Evolutionary conservation across 2,329 filamentous ascomycete genomes (phyloP), one percentile per base, ranked within the genome.

Genomic region (Sclerotinia sclerotiorum): DNA sequence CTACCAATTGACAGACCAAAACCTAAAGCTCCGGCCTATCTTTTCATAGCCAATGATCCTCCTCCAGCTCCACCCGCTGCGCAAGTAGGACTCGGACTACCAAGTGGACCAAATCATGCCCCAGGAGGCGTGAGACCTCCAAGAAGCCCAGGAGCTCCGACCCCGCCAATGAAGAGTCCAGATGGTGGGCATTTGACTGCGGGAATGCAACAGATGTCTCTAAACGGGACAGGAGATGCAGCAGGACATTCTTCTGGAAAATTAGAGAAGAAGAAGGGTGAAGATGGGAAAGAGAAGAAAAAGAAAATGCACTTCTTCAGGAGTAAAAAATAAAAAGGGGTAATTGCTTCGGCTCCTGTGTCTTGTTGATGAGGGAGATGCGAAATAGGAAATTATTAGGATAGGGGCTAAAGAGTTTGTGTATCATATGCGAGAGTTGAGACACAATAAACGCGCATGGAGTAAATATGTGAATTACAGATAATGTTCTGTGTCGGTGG

Each of bases 1-100:
- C 86, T 99, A 6, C 95, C 94, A 0, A 83, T 89, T 68, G 93
- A 97, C 70, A 84, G 89, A 51, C 92, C 93, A 2, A 88, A 89
- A 75, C 90, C 88, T n/a, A 89, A 90, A 70, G 91, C 94, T 0
- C 95, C 95, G 0, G 89, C 89, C 7, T 92, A 97, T 80, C 81
- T 99, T 13, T 95, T 95, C 73, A 93, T 97, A 79, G 87, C 88
- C 5, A 87, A 89, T 1, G 80, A 84, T 2, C 84, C 84, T 13
- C 83, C 83, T 8, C 83, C 83, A 21, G 80, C 79, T 65, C 78
- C 81, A 56, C 70, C 73, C 35, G 71, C 78, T 69, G 64, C 21
- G 24, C 48, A 49, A 42, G 21, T 35, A 32, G 60, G 49, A 44
- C 49, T 68, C 7, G 67, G 67, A 15, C 19, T 68, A 42, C 60